A percentile compares a stretch with the other conserved stretches of the same genome.
phyloP scores from a whole-genome alignment of 441 rosid genomes.

The Euphorbia neoarborescens region DNA sequence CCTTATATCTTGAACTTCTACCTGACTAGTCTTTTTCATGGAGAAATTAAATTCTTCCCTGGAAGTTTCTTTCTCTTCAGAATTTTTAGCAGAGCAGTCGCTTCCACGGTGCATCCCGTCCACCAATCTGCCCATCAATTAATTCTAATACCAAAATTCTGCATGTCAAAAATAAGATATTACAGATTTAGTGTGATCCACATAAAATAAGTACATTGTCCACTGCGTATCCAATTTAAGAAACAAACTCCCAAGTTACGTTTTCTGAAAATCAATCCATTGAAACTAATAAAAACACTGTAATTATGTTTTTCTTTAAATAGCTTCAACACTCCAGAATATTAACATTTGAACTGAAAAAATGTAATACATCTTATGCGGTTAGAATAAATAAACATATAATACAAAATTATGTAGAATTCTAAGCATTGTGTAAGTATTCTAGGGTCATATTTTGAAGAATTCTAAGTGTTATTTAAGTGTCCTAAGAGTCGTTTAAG shows the following conservation, averaged over 20 bases:
- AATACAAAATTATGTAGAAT: too few relatives aligned
- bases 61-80: conserved; percentile 8
- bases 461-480: too few relatives aligned
- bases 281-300: not conserved
- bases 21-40: not conserved
- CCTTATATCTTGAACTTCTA: conserved; percentile 9
- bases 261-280: not conserved
- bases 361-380: too few relatives aligned
- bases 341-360: not conserved
- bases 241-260: not conserved
- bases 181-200: not conserved
- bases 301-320: not conserved
- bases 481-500: too few relatives aligned
- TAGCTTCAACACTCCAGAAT: not conserved
- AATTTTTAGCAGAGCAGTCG: not conserved
- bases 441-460: too few relatives aligned
- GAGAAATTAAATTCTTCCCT: not conserved
- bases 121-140: conserved; percentile 18
- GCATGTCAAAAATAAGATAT: not conserved
- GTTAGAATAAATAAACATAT: too few relatives aligned
- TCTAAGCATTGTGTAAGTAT: too few relatives aligned
- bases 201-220: not conserved
- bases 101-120: conserved; percentile 2
- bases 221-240: not conserved
- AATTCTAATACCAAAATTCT: conserved; percentile 8